Evolutionary conservation across 2,329 filamentous ascomycete species (phyloP), one percentile per base, ranked within the genome.

Genomic region (Alternaria metachromatica): DNA sequence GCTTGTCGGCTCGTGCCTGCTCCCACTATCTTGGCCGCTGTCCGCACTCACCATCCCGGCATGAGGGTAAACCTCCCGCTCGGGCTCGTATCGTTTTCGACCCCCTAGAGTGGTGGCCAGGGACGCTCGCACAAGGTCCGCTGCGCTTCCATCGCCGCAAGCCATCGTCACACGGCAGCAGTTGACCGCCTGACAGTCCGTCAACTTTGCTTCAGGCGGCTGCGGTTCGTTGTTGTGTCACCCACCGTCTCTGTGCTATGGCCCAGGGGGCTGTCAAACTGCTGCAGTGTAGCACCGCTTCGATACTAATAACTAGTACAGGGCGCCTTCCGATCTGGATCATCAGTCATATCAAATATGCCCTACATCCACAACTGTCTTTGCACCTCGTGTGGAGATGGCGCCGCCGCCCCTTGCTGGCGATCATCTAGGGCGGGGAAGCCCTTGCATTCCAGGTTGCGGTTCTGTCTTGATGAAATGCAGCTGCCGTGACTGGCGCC

Each of bases 131-230:
- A 72, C 72, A 68, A 65, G 58, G 64, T 72, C 68, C 71, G 54
- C 74, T 73, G 57, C 71, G 43, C 58, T 66, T 60, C 64, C 65
- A 69, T 63, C 60, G 62, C 63, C 57, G 63, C 21, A 58, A 55
- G 60, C 64, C 64, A 70, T 57, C 21, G 72, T 74, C 20, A 56
- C 65, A 78, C 76, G 33, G 51, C 76, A 76, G 65, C 68, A 67
- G 48, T 63, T 71, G 71, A 70, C 67, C 68, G 72, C 73, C 69
- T 78, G 76, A 76, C 76, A 77, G 72, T 70, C 72, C 69, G 71
- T 72, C 74, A 73, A 63, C 64, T 61, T 21, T 63, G 60, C 62
- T 56, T 54, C 48, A 64, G 58, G 54, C 65, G 54, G 53, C 60
- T 62, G 63, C 67, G 67, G 62, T 72, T 74, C 60, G 66, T 65